Evolutionary conservation across 306 rosid genomes (phyloP), one percentile per base, ranked within the genome.

Genomic region (Prinsepia uniflora): DNA sequence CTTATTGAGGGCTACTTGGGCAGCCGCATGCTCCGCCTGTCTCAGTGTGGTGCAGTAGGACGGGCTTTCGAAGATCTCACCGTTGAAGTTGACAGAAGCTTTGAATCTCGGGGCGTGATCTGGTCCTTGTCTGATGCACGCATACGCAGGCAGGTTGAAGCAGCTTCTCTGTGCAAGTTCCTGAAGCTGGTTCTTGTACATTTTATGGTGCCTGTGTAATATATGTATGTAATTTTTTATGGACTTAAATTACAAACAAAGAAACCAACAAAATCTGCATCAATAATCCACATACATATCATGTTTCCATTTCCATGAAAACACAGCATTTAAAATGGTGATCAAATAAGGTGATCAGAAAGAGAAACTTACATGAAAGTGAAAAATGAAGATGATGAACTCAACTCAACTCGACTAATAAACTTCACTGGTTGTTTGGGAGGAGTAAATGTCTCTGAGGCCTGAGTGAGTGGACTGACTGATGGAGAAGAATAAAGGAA

Each of bases 111-210:
- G 81, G 7, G 81, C 81, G 64, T 77, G 81, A 53, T 77, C 72
- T 14, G 76, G 76, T 10, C 81, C 81, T 77, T 77, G 61, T 56
- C 72, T 77, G 65, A 71, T 56, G 76, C 81, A 77, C 13, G 81
- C 63, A 40, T 77, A 77, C 12, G 76, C 71, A 44, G 81, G 81
- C 3, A 77, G 72, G 61, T 77, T 77, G 72, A 77, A 77, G 22
- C 81, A 77, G 81, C 81, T 77, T 77, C 81, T 77, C 76, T 77
- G 81, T 19, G 81, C 81, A 17, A 77, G 72, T 45, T 77, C 81
- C 53, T 77, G 81, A 59, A 77, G 72, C 68, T 77, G 81, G 53
- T 77, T 77, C 76, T 77, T 77, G 7, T 63, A 77, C 81, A 77
- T 77, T 11, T 52, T 64, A 36, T 67, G 36, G 36, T 30, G 4